Evolutionary conservation across 805 yeast genomes (phyloP).

Genomic region (Lipomyces chichibuensis): DNA sequence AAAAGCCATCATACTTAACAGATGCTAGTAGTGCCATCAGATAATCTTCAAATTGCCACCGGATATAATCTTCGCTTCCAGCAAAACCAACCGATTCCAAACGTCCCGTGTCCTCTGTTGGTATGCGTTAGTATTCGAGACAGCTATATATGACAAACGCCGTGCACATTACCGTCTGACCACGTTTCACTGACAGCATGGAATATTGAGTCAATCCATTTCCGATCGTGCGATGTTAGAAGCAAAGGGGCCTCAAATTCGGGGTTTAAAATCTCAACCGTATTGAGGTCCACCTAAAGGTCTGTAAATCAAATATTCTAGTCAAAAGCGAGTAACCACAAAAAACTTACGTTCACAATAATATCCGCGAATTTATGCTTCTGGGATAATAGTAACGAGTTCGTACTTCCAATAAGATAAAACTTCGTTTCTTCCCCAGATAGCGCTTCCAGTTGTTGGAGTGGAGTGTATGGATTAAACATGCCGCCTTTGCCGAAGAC

Average conservation of each 20-base stretch:
- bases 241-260: constrained; percentile 51
- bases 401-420: constrained; percentile 85
- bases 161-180: constrained; percentile 39
- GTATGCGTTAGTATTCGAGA: background rate
- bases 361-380: constrained; percentile 66
- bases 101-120: constrained; percentile 46
- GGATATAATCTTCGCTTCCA: constrained; percentile 85
- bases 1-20: constrained; percentile 67
- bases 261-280: constrained; percentile 53
- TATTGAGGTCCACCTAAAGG: constrained; percentile 37
- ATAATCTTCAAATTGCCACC: constrained; percentile 90
- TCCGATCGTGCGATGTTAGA: constrained; percentile 65
- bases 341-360: constrained; percentile 54
- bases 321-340: constrained; percentile 10
- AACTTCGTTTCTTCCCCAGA: constrained; percentile 58
- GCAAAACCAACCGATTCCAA: constrained; percentile 54
- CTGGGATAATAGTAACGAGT: constrained; percentile 73
- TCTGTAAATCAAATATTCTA: constrained; percentile 2
- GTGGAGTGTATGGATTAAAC: constrained; percentile 90
- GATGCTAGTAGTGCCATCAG: constrained; percentile 73
- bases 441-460: constrained; percentile 84
- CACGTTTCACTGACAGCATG: constrained; percentile 54
- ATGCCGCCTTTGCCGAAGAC: constrained; percentile 83
- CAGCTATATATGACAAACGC: background rate
- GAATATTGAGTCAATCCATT: constrained; percentile 67